Base-by-base conservation (phyloP, 176 grass and related monocot species). In the Eragrostis nindensis region DNA sequence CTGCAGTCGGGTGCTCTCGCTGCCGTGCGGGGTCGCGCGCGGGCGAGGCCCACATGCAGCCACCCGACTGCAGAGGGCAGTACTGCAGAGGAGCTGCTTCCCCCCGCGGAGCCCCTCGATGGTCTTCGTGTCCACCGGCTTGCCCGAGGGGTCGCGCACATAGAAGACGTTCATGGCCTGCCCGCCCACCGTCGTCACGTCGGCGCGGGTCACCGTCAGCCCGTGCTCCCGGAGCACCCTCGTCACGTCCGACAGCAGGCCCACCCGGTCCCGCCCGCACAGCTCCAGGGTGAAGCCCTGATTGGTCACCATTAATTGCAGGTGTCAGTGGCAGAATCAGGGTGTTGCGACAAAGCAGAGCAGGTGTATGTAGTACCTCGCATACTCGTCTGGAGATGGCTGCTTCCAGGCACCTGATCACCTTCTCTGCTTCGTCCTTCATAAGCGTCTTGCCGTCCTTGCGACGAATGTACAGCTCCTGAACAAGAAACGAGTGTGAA, bases 201-300 rank as follows among this genome's bases (percentile, higher is more conserved):
- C 92, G 32, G 92, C 92, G 78, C 92, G 88, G 8, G 48, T 68
- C 56, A 91, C 92, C 48, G 92, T 82, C 49, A 94, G 79, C 8
- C 92, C 86, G 82, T 94, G 87, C 86, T 94, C 92, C 13, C 89
- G 81, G 44, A 91, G 86, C 78, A 94, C 81, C 82, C 92, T 75
- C 17, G 92, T 94, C 26, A 94, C 89, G 56, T 94, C 92, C 19
- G 92, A 94, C 21, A 94, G 86, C 77, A 94, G 62, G 16, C 96
- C 96, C 62, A 99, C 96, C 42, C 96, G 59, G 84, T 99, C 96
- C 66, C 84, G 83, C 4, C 92, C 92, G 76, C 96, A 95, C 44
- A 99, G 49, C 92, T 99, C 92, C 27, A 99, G 90, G 47, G 92
- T 91, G 82, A 93, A 99, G 5, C 88, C 96, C 96, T 99, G 82